Evolutionary conservation across 2,329 filamentous ascomycete species (phyloP), one percentile per base, ranked within the genome.

Genomic region (Esteya vermicola): DNA sequence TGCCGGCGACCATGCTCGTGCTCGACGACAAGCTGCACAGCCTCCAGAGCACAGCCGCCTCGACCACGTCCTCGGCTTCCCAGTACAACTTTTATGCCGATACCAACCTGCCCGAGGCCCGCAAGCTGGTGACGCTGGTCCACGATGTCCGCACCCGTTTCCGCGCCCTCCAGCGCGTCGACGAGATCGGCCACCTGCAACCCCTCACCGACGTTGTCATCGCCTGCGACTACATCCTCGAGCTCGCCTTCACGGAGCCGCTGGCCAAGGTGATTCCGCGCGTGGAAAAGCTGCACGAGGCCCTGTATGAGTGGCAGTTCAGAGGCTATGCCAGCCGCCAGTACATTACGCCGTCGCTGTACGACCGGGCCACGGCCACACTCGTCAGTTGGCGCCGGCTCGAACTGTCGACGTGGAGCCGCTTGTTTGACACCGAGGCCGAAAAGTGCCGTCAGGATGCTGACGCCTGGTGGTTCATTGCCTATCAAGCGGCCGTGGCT

Each of bases 401-500:
- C 25, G 91, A 98, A 54, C 67, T 98, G 21, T 81, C 83, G 0
- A 95, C 89, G 1, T 98, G 91, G 91, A 78, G 83, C 27, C 82
- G 80, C 32, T 60, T 98, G 4, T 81, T 98, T 44, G 85, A 94
- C 49, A 76, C 83, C 56, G 91, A 98, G 57, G 70, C 77, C 28
- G 68, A 74, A 39, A 85, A 81, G 51, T 86, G 79, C 50, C 67
- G 78, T 19, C 72, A 84, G 36, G 80, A 85, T 52, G 86, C 89
- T 3, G 79, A 78, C 50, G 80, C 81, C 14, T 98, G 91, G 91
- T 98, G 88, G 80, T 98, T 95, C 51, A 72, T 96, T 44, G 86
- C 89, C 1, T 98, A 95, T 52, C 85, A 96, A 57, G 85, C 81
- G 5, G 75, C 93, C 32, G 72, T 98, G 49, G 80, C 78, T 4